A percentile compares a stretch with the other conserved stretches of the same genome.
Conservation (phyloP, 208 protist genomes). For the Acanthamoeba royreba region DNA sequence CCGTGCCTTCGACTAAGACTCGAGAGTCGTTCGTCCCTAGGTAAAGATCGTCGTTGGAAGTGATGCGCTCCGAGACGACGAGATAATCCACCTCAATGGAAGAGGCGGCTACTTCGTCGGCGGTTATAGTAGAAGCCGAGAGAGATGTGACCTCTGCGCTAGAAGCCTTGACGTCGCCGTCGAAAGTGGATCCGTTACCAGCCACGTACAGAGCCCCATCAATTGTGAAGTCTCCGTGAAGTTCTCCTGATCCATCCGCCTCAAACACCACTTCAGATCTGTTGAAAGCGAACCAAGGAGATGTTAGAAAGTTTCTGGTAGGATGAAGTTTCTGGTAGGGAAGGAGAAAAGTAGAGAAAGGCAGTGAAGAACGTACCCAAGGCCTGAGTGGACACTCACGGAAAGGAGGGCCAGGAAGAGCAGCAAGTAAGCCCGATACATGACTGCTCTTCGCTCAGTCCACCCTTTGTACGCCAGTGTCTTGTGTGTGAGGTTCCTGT, state of each 20-base stretch:
- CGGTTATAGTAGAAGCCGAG: too few relatives aligned
- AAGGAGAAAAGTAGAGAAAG: not conserved
- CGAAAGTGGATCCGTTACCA: not conserved
- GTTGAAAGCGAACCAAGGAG: not conserved
- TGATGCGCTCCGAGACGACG: not conserved
- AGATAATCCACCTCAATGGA: not conserved
- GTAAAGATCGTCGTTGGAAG: not conserved
- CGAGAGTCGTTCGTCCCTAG: not conserved
- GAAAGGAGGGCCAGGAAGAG: conserved; percentile 29
- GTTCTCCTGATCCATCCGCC: conserved; percentile 9
- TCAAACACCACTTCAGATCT: conserved; percentile 30
- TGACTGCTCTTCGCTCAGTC: not conserved
- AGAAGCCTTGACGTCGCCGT: not conserved
- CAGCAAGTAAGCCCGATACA: conserved; percentile 13
- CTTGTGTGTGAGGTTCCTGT: not conserved
- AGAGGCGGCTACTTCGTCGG: not conserved
- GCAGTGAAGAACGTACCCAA: not conserved
- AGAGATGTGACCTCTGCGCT: too few relatives aligned
- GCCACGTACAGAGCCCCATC: not conserved
- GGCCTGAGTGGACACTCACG: not conserved
- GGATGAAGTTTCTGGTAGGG: not conserved
- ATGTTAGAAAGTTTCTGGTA: not conserved
- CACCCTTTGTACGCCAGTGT: not conserved
- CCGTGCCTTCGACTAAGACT: not conserved
- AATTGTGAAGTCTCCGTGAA: not conserved